Evolutionary conservation across 1,284 basidiomycete genomes (phyloP), one percentile per base, ranked within the genome.

Genomic region (Pseudozyma sp.): DNA sequence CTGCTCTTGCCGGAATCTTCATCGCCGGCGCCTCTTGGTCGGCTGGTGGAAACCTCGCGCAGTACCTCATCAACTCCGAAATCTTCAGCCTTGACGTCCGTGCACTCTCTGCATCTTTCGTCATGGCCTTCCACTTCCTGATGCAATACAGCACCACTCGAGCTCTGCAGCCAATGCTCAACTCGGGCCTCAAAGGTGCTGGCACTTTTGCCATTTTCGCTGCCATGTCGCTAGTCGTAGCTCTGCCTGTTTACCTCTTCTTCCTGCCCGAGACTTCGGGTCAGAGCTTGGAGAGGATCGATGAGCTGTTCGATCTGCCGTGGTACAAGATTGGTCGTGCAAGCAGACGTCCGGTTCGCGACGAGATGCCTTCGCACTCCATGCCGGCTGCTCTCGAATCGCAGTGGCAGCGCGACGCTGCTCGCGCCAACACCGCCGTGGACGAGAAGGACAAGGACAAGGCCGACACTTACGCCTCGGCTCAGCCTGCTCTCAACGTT

Each of bases 321-420:
- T 74, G 70, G 70, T 74, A 74, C 66, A 74, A 68, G 62, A 74
- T 74, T 33, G 70, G 66, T 16, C 54, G 61, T 14, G 70, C 70
- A 19, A 64, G 60, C 43, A 56, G 70, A 43, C 53, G 70, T 29
- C 70, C 70, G 10, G 52, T 58, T 37, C 64, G 64, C 37, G 65
- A 68, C 57, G 70, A 73, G 46, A 42, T 73, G 43, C 70, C 70
- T 29, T 46, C 49, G 13, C 70, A 73, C 70, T 64, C 70, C 46
- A 73, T 73, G 70, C 70, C 70, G 7, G 70, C 70, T 8, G 70
- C 70, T 13, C 65, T 73, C 50, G 70, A 73, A 43, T 52, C 49
- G 17, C 70, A 68, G 54, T 62, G 57, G 57, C 40, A 51, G 37
- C 35, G 30, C 40, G 53, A 60, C 1, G 59, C 30, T 13, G 47